Base-by-base conservation (phyloP, 2,329 filamentous ascomycete genomes). In the Aspergillus niger region DNA sequence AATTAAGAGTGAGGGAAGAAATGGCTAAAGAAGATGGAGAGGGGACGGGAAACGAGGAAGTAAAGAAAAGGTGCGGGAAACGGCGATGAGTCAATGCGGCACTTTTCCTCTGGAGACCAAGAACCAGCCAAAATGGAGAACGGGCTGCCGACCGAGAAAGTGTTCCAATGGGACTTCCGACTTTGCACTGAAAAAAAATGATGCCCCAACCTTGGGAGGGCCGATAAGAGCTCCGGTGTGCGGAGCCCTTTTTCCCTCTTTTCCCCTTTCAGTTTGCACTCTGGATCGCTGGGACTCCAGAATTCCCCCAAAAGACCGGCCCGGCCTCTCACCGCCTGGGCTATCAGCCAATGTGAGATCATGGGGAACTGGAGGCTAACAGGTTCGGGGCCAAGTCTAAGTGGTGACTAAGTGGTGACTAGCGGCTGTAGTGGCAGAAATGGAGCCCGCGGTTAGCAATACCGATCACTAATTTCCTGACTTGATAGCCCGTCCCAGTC, bases 191-290 rank as follows among this genome's bases (percentile, higher is more conserved):
- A 63, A 61, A 63, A 38, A 44, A 50, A 28, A 57, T 57, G 60
- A 61, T 52, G 52, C 51, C 60, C 56, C 57, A 59, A 63, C 54
- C 49, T 59, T 48, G 49, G 54, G 43, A 36, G 32, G 53, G 63
- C 66, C 67, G 69, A 70, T 72, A 69, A 71, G 69, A 68, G 62
- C 63, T 69, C 70, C 70, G 70, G 68, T 71, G 64, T 66, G 65
- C 70, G 70, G 70, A 67, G 66, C 41, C 53, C 39, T 58, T 28
- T 15, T 30, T 50, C 60, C 43, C 28, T 17, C 22, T 53, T 59
- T 54, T 50, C 3, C n/a, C 17, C 39, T 48, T 47, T 63, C 32
- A 36, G 32, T 61, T 50, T 41, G 38, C 28, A 11, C 58, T 57
- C 50, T 15, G 47, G 55, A 26, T 43, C 24, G 24, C 36, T 54